A percentile compares a stretch with the other conserved stretches of the same genome.
These are phyloP conservation scores for Huiozyma sinensis DNA, from an alignment of 805 yeast genomes.

Conservation along the genomic window DNA sequence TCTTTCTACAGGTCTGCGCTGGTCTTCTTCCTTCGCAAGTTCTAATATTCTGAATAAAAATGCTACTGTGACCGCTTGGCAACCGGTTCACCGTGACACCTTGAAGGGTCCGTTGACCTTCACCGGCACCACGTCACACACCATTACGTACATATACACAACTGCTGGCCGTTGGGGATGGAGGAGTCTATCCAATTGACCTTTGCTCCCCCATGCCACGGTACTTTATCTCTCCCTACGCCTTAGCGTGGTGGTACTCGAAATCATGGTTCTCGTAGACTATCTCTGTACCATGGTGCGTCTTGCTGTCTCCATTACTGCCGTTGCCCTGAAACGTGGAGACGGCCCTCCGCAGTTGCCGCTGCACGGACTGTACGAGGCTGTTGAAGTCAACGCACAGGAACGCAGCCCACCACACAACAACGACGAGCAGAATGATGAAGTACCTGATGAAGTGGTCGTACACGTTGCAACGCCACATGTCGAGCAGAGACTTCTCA, in stretches of 20 bases:
- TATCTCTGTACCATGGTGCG: background rate
- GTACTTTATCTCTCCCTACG: background rate
- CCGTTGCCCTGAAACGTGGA: background rate
- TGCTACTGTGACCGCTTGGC: too few relatives aligned
- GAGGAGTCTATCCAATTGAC: too few relatives aligned
- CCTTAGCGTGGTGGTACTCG: conserved; percentile 6
- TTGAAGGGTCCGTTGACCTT: too few relatives aligned
- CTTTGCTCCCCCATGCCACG: too few relatives aligned
- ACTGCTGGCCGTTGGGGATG: too few relatives aligned
- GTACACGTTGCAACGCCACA: conserved; percentile 17
- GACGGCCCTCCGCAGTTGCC: background rate
- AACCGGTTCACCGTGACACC: too few relatives aligned
- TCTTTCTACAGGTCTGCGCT: too few relatives aligned
- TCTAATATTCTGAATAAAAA: too few relatives aligned
- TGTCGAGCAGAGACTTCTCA: conserved; percentile 9
- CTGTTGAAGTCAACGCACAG: background rate
- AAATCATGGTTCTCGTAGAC: conserved; percentile 1
- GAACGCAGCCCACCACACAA: background rate
- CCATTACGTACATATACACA: too few relatives aligned
- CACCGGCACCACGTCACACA: too few relatives aligned
- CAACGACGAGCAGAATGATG: background rate
- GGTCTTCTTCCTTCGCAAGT: too few relatives aligned
- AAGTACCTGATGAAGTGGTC: conserved; percentile 16
- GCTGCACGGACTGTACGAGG: too few relatives aligned
- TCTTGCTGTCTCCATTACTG: background rate